These are phyloP conservation scores for Collybiopsis luxurians DNA, from an alignment of 768 basidiomycete species.

Conservation along the genomic window DNA sequence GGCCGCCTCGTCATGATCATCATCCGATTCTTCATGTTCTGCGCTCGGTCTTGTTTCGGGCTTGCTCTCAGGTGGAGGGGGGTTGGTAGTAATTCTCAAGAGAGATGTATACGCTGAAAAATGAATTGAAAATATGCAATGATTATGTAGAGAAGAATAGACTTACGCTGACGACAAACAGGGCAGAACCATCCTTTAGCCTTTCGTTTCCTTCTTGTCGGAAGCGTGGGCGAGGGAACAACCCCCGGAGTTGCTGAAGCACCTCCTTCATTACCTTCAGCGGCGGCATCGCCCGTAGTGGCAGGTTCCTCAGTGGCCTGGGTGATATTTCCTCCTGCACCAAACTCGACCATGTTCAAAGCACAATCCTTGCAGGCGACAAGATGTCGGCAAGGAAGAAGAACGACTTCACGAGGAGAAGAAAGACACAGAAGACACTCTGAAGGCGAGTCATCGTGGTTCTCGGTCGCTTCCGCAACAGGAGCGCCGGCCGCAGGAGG, in stretches of 20 bases:
- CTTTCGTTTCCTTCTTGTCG: conserved; percentile 77
- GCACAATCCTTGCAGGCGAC: conserved; percentile 96
- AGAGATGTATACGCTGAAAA: conserved; percentile 81
- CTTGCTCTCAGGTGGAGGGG: conserved; percentile 30
- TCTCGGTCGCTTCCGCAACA: background rate
- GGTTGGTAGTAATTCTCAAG: conserved; percentile 72
- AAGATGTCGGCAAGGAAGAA: conserved; percentile 90
- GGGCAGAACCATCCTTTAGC: conserved; percentile 98
- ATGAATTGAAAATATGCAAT: conserved; percentile 2
- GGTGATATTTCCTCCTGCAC: conserved; percentile 85
- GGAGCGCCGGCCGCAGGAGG: conserved; percentile 34
- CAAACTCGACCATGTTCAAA: conserved; percentile 96
- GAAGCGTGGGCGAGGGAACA: conserved; percentile 8
- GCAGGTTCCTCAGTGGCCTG: conserved; percentile 41
- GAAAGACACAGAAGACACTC: conserved; percentile 93
- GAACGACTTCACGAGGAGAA: conserved; percentile 85
- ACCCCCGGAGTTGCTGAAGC: conserved; percentile 11
- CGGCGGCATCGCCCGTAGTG: conserved; percentile 25
- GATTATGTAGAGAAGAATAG: conserved; percentile 5
- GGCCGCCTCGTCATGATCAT: background rate
- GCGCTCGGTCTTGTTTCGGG: background rate
- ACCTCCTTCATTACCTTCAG: conserved; percentile 19
- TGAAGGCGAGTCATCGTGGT: conserved; percentile 66
- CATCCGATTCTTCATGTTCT: conserved; percentile 3
- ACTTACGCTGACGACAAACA: conserved; percentile 91